Base-by-base conservation (phyloP, 768 basidiomycete species). In the Leccinellum albellum region DNA sequence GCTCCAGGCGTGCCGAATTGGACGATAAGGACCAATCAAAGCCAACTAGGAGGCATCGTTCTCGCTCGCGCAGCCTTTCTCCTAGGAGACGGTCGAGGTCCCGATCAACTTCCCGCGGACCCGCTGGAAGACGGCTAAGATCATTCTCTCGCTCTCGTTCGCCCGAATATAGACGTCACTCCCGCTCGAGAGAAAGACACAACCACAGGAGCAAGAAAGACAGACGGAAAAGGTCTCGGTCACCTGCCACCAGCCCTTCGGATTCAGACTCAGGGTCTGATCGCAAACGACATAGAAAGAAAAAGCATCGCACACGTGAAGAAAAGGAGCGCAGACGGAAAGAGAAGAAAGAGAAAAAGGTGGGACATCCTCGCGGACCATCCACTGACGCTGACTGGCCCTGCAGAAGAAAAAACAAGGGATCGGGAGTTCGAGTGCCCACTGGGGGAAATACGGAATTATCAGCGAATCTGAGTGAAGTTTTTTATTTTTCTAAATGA, bases 401-500 rank as follows among this genome's bases (percentile, higher is more conserved):
- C 61, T 82, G 76, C 77, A 86, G 75, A 86, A 86, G 71, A 82
- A 84, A 61, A 79, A 78, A 10, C 76, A 75, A 20, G 80, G 75
- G 31, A 73, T 75, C 26, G 81, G 61, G 31, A 71, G 82, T 10
- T 76, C 83, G 26, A 64, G 57, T 50, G 72, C 70, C 17, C 86
- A 92, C 61, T 97, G 93, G 93, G 94, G 94, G 15, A 93, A 91
- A 72, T 88, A 89, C 71, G 94, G 94, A 3, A 81, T 91, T 54
- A 93, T 97, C 55, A 81, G 81, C 29, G 94, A 95, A 66, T 68
- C 82, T 3, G 93, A 96, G 94, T 96, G 64, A 67, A 90, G 26
- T 33, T 15, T 51, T 62, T 45, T 53, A 10, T 24, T 6, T 3
- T 32, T 15, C 10, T 12, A 20, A 47, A 28, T 50, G 37, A 15